A percentile compares a stretch with the other conserved stretches of the same genome.
Conservation (phyloP, 75 land plant species). For the Chamaecyparis obtusa region DNA sequence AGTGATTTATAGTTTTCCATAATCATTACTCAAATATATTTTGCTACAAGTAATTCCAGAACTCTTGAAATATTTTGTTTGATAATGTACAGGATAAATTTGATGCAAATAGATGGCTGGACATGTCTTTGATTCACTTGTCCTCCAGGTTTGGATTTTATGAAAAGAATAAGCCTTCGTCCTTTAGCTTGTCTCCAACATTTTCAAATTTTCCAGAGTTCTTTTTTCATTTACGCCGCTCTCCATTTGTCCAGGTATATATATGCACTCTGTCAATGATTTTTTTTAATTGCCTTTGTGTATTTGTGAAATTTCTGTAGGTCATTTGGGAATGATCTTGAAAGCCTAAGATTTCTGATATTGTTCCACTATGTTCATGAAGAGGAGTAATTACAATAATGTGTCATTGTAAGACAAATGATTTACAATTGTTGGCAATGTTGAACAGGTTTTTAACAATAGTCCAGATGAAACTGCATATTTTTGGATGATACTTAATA, state of each 20-base stretch:
- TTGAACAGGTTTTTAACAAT: constrained; percentile 85
- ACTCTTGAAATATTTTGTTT: too few species aligned
- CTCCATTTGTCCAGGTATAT: constrained; percentile 91
- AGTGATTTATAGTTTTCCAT: neutral
- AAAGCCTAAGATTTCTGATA: neutral
- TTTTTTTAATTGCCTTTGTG: neutral
- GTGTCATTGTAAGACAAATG: neutral
- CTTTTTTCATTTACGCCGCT: constrained; percentile 88
- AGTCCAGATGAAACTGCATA: constrained; percentile 99
- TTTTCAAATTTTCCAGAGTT: constrained; percentile 96
- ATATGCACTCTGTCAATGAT: neutral
- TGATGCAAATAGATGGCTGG: constrained; percentile 94
- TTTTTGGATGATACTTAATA: constrained; percentile 81
- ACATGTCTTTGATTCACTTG: constrained; percentile 76
- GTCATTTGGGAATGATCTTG: neutral
- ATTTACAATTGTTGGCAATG: neutral
- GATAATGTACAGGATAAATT: constrained; percentile 65
- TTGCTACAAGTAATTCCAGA: neutral
- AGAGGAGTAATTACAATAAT: neutral
- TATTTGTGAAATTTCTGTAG: neutral
- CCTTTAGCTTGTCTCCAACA: constrained; percentile 78
- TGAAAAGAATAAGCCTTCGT: constrained; percentile 75
- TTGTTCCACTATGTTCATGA: neutral
- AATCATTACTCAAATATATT: neutral
- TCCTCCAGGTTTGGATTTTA: constrained; percentile 91